phyloP scores from a whole-genome alignment of 371 early-diverging fungal species.

The Mortierella sp. region DNA sequence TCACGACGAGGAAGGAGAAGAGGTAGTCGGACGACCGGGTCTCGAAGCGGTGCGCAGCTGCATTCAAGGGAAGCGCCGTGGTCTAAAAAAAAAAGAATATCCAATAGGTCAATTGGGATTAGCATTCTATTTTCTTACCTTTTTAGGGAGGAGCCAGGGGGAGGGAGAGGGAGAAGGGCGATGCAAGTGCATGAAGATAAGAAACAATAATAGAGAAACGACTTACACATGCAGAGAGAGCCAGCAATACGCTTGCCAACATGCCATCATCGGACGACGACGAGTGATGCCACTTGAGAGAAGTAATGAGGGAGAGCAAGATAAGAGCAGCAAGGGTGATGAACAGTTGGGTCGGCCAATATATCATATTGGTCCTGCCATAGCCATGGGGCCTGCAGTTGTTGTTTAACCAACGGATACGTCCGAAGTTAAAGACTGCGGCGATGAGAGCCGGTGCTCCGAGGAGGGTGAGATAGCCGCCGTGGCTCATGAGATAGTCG shows the following conservation, averaged over 20 bases:
- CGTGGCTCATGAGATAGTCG: constrained; percentile 29
- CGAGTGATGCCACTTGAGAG: background rate
- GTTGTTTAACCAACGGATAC: constrained; percentile 12
- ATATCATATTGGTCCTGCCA: constrained; percentile 40
- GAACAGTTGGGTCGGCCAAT: constrained; percentile 43
- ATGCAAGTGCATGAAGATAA: background rate
- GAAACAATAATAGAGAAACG: background rate
- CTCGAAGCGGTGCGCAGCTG: constrained; percentile 32
- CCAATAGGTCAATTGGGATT: background rate
- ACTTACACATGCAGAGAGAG: constrained; percentile 27
- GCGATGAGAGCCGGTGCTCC: constrained; percentile 36
- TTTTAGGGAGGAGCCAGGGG: background rate
- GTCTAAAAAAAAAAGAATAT: constrained; percentile 4
- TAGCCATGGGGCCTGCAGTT: constrained; percentile 24
- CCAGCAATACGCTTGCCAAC: constrained; percentile 3
- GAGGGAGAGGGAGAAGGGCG: background rate
- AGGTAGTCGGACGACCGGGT: constrained; percentile 42
- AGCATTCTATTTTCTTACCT: background rate
- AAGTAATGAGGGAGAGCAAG: background rate
- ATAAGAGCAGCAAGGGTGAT: constrained; percentile 18
- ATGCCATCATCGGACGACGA: constrained; percentile 15
- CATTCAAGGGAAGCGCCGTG: constrained; percentile 28
- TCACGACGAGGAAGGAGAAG: constrained; percentile 11
- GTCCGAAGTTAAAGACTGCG: constrained; percentile 9
- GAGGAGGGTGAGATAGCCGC: constrained; percentile 26